Evolutionary conservation across 495 filamentous ascomycete species (phyloP).

Genomic region (Apiosordaria backusii): DNA sequence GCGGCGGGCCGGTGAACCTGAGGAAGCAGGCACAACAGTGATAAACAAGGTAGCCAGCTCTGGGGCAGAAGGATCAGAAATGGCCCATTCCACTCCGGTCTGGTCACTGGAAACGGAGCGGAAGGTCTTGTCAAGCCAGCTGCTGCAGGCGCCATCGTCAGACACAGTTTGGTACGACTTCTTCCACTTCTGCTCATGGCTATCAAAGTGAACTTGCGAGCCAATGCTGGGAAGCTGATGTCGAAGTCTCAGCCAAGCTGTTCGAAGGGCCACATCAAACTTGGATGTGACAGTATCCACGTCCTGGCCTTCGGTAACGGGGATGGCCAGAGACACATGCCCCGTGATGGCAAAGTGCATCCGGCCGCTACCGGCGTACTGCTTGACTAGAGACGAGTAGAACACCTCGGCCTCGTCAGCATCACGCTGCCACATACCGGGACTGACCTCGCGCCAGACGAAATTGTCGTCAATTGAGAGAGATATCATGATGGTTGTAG

Average conservation of each 20-base stretch:
- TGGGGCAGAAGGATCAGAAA: conserved; percentile 39
- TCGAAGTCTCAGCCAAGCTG: conserved; percentile 42
- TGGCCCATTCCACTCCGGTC: conserved; percentile 40
- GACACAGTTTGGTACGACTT: conserved; percentile 38
- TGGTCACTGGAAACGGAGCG: conserved; percentile 27
- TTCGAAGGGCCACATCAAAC: conserved; percentile 32
- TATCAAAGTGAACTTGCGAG: conserved; percentile 33
- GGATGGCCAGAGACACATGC: conserved; percentile 26
- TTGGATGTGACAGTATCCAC: not conserved
- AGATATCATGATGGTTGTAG: not conserved
- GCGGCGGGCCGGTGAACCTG: conserved; percentile 14
- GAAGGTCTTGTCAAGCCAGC: conserved; percentile 42
- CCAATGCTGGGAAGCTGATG: conserved; percentile 46
- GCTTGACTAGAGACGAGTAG: conserved; percentile 37
- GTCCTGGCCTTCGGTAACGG: not conserved
- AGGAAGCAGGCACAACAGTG: conserved; percentile 21
- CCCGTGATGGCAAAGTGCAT: conserved; percentile 41
- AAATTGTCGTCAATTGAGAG: conserved; percentile 4
- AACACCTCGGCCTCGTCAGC: conserved; percentile 46
- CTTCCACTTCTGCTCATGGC: conserved; percentile 27
- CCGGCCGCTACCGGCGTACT: conserved; percentile 37
- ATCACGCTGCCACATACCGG: conserved; percentile 39
- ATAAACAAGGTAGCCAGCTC: conserved; percentile 39
- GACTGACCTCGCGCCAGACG: conserved; percentile 23
- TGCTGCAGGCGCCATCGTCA: conserved; percentile 15